Conservation (phyloP, 2,329 filamentous ascomycete species). For the Fonsecaea erecta region DNA sequence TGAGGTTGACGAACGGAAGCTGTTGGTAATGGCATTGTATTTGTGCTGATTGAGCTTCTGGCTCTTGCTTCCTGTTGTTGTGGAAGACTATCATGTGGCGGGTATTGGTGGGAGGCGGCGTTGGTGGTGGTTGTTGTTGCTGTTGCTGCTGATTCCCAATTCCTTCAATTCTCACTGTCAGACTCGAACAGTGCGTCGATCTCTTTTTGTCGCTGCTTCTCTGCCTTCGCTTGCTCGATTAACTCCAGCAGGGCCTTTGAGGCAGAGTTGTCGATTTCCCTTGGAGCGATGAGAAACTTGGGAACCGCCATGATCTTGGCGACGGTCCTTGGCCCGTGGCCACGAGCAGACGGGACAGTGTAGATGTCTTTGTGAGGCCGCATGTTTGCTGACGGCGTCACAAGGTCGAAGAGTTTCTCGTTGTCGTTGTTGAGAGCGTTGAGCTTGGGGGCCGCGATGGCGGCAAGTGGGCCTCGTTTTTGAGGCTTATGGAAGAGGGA, state of each 20-base stretch:
- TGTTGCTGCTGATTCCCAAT: not conserved
- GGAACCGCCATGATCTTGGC: constrained; percentile 7
- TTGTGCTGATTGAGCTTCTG: not conserved
- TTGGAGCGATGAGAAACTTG: not conserved
- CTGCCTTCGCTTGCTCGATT: constrained; percentile 8
- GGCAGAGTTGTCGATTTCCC: not conserved
- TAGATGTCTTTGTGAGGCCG: not conserved
- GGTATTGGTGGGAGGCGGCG: not conserved
- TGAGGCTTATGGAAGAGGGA: constrained; percentile 13
- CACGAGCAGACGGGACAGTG: not conserved
- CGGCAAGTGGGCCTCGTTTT: not conserved
- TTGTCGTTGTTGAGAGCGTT: constrained; percentile 4
- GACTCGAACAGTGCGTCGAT: constrained; percentile 2
- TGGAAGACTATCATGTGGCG: not conserved
- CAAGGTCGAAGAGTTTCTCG: constrained; percentile 9
- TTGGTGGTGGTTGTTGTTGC: not conserved
- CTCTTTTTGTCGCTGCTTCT: constrained; percentile 12
- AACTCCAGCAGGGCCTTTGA: constrained; percentile 5
- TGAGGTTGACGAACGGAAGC: not conserved
- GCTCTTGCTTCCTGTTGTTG: not conserved
- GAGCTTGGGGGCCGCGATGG: not conserved
- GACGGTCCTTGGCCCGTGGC: not conserved
- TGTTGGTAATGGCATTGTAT: not conserved
- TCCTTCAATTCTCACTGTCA: not conserved
- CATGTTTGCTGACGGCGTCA: not conserved